These are phyloP conservation scores for Arthrinium phaeospermum DNA, from an alignment of 2,329 filamentous ascomycete genomes.

Conservation along the genomic window DNA sequence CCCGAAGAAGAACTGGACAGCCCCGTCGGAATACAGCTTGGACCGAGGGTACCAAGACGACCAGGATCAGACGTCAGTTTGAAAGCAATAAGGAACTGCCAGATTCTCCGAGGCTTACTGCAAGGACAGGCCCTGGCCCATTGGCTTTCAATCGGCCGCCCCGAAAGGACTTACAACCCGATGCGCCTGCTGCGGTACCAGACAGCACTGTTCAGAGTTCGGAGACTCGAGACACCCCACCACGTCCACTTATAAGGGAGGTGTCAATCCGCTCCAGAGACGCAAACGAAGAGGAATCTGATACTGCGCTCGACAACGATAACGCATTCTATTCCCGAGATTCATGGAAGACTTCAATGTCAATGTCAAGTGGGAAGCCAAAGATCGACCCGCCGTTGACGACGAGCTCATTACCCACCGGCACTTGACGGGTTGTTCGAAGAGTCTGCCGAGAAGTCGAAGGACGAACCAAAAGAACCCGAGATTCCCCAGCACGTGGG, in stretches of 20 bases:
- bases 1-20: neutral
- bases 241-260: neutral
- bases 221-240: neutral
- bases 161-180: neutral
- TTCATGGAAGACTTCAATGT: neutral
- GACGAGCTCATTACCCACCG: neutral
- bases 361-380: neutral
- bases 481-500: neutral
- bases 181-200: neutral
- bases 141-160: neutral
- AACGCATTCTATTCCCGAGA: neutral
- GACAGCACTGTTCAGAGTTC: neutral
- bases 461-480: neutral
- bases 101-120: neutral
- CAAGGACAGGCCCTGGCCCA: neutral
- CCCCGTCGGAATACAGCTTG: neutral
- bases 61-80: neutral
- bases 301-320: neutral
- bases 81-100: neutral
- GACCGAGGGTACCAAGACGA: neutral
- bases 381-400: neutral
- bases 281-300: neutral
- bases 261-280: neutral
- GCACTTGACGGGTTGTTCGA: neutral
- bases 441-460: neutral